Conservation (phyloP, 805 yeast species). For the Pichia paraexigua region DNA sequence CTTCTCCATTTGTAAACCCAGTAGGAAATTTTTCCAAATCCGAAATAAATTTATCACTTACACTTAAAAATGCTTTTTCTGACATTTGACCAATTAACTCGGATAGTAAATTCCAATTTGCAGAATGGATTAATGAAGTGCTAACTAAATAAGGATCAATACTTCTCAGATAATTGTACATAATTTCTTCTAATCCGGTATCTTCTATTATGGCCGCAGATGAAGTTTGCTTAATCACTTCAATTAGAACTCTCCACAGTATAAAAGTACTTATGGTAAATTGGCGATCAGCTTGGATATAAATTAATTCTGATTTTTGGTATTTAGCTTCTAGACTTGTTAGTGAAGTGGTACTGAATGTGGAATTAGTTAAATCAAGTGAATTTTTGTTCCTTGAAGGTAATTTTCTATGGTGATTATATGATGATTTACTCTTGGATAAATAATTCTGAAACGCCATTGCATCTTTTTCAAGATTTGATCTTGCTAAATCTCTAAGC, state of each 20-base stretch:
- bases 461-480: slow-evolving; percentile 38
- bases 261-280: slow-evolving; percentile 82
- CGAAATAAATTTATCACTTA: slow-evolving; percentile 88
- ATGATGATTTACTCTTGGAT: neutral
- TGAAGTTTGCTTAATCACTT: slow-evolving; percentile 83
- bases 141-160: slow-evolving; percentile 72
- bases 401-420: slow-evolving; percentile 15
- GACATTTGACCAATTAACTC: slow-evolving; percentile 88
- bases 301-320: slow-evolving; percentile 49
- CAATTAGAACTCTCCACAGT: slow-evolving; percentile 84
- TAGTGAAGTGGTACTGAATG: slow-evolving; percentile 7
- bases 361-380: neutral
- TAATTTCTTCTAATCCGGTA: slow-evolving; percentile 82
- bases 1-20: slow-evolving; percentile 30
- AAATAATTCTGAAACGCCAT: slow-evolving; percentile 17
- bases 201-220: slow-evolving; percentile 68
- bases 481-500: slow-evolving; percentile 58
- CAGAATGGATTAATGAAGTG: slow-evolving; percentile 67
- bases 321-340: slow-evolving; percentile 22
- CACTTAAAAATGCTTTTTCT: slow-evolving; percentile 70
- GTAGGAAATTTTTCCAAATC: slow-evolving; percentile 79
- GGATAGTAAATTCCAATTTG: slow-evolving; percentile 92
- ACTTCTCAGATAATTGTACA: slow-evolving; percentile 78
- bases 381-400: slow-evolving; percentile 16
- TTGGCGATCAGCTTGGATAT: slow-evolving; percentile 79